Conservation (phyloP, 2,329 filamentous ascomycete genomes). For the Ceratocystis cubensis region DNA sequence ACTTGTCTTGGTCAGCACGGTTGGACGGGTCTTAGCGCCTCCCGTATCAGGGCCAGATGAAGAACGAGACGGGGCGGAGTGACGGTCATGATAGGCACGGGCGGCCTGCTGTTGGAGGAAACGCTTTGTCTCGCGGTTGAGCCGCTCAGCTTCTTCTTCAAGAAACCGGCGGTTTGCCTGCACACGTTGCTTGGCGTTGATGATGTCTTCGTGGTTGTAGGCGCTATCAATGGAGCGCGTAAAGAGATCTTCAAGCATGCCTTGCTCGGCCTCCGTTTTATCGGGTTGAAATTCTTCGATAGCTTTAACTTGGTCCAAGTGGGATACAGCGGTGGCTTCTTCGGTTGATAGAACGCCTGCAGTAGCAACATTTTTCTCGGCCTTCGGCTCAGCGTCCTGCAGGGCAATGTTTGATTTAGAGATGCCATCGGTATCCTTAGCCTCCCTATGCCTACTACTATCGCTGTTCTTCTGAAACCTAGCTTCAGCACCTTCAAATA, state of each 20-base stretch:
- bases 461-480: constrained; percentile 23
- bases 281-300: constrained; percentile 50
- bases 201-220: constrained; percentile 82
- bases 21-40: constrained; percentile 50
- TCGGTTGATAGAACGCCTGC: constrained; percentile 12
- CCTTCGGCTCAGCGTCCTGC: background rate
- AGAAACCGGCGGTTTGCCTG: constrained; percentile 67
- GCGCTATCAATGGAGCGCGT: constrained; percentile 80
- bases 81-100: constrained; percentile 39
- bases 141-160: constrained; percentile 45
- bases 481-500: constrained; percentile 83
- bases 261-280: constrained; percentile 44
- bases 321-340: constrained; percentile 16
- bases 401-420: background rate
- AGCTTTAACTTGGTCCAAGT: constrained; percentile 36
- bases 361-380: background rate
- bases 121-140: constrained; percentile 20
- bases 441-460: background rate
- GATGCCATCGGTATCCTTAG: background rate
- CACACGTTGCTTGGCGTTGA: constrained; percentile 60
- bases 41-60: constrained; percentile 39
- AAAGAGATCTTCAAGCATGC: constrained; percentile 82
- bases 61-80: constrained; percentile 57
- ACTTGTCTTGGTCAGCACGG: constrained; percentile 29
- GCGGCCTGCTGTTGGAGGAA: constrained; percentile 38